Evolutionary conservation across 352 stramenopile genomes (phyloP), one percentile per base, ranked within the genome.

Genomic region (Globisporangium spiculum): DNA sequence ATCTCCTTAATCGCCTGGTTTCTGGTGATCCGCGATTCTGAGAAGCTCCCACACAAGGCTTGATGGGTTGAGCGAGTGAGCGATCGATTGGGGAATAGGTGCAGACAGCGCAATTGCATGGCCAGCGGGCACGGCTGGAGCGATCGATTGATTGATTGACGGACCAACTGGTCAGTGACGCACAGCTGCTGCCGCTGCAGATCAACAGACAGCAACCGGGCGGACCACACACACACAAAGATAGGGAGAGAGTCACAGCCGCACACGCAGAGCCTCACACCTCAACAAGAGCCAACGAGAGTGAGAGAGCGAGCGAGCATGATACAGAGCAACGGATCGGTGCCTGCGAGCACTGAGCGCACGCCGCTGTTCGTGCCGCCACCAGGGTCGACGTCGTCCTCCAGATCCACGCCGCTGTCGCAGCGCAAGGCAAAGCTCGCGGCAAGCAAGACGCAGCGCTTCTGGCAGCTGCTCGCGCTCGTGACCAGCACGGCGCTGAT

Each of bases 391-490:
- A 16, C 30, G 18, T 22, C 55, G 20, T 26, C 55, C 1, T 30
- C 56, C 18, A 56, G 8, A 18, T 27, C 50, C 20, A 56, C 57
- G 20, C 57, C 59, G 22, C 46, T 44, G 41, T 67, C 59, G 36
- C 60, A 59, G 41, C 65, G 66, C 60, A 63, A 57, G 54, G 52
- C 53, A 41, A 16, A 30, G 12, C 38, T 46, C 16, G 26, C n/a
- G 4, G 32, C 57, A 32, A 53, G 8, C 64, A 63, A 63, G 55
- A 64, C 44, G 22, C 38, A 66, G 60, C 66, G 66, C 66, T 58
- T 59, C 53, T 67, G 59, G 60, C 66, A 67, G 38, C 22, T 63
- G n/a, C 14, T 66, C 26, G 50, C 41, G 52, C 60, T 71, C 36
- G 27, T 67, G 66, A 24, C 63, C 14, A 44, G 52, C 38, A 67